Evolutionary conservation across 768 basidiomycete species (phyloP), one percentile per base, ranked within the genome.

Genomic region (Boletus sensibilis): DNA sequence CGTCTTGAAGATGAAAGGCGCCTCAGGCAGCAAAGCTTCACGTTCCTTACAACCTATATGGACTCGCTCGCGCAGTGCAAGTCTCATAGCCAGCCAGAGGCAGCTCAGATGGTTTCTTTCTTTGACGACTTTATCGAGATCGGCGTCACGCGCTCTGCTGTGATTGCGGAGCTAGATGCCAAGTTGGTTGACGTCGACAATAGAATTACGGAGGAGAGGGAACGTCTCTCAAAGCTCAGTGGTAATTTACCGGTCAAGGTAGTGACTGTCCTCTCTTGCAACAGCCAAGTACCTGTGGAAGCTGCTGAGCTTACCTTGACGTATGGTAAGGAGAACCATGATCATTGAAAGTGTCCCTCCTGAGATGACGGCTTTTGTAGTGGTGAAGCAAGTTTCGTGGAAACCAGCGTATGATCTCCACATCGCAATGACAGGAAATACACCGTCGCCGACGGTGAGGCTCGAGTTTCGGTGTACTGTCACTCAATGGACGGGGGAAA

Each of bases 381-480:
- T 55, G 12, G 58, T 68, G 35, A 53, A 8, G 2, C 47, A 42
- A 9, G 64, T 68, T 29, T 43, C 47, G 0, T 68, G 67, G 66
- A 55, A 55, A 8, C 64, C 66, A 12, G n/a, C 43, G 8, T 67
- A 67, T 34, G 64, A 67, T 37, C 39, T 66, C 2, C 58, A 59
- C 18, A 23, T 67, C 33, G 3, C 50, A 5, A 60, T 62, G 49
- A 7, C 20, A 11, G 58, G 45, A 38, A 40, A 54, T 33, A 42
- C 33, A 3, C 68, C 67, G 5, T 58, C 63, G 3, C 39, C 59
- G 13, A 58, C 54, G 2, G 59, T 62, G 38, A 43, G 5, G 29
- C 60, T 73, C 18, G 55, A 71, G 53, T 71, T 71, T 51, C 65
- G 68, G 11, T 71, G 73, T 13, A 50, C 50, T 31, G 64, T 74